Percentiles rank a stretch among this genome's conserved stretches.
Conservation (phyloP, 2,329 filamentous ascomycete genomes). For the Calonectria ilicicola region DNA sequence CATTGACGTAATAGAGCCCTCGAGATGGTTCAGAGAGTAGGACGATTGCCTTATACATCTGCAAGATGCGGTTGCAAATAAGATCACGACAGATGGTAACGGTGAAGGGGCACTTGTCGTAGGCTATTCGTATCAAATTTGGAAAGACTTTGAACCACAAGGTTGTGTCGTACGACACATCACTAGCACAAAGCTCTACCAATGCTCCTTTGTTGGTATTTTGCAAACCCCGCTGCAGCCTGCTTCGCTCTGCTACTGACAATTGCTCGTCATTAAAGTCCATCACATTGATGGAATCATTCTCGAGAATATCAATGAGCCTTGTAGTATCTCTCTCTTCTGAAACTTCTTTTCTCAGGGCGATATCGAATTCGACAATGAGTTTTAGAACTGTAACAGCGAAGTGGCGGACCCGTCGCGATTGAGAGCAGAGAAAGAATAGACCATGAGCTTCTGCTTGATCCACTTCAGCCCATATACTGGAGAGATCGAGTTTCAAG, state of each 20-base stretch:
- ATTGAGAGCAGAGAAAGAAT: conserved; percentile 98
- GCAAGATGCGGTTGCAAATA: conserved; percentile 89
- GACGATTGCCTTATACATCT: conserved; percentile 90
- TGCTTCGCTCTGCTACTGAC: conserved; percentile 91
- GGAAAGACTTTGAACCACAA: conserved; percentile 99
- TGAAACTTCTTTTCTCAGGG: conserved; percentile 76
- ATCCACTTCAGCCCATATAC: conserved; percentile 92
- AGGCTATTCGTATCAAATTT: conserved; percentile 90
- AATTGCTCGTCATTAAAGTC: conserved; percentile 92
- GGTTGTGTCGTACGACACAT: conserved; percentile 92
- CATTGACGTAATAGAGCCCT: conserved; percentile 72
- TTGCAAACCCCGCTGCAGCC: conserved; percentile 89
- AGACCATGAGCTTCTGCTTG: conserved; percentile 96
- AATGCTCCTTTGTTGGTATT: conserved; percentile 87
- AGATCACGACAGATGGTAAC: conserved; percentile 92
- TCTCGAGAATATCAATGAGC: conserved; percentile 92
- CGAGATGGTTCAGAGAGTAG: conserved; percentile 80
- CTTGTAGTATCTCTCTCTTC: conserved; percentile 74
- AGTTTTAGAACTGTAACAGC: conserved; percentile 92
- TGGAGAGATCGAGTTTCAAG: conserved; percentile 85
- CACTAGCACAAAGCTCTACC: conserved; percentile 94
- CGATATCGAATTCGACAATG: conserved; percentile 93
- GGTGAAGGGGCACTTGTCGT: conserved; percentile 90
- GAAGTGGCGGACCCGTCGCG: conserved; percentile 86
- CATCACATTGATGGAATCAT: conserved; percentile 88